Base-by-base conservation (phyloP, 768 basidiomycete genomes). In the Rhizopogon vulgaris region DNA sequence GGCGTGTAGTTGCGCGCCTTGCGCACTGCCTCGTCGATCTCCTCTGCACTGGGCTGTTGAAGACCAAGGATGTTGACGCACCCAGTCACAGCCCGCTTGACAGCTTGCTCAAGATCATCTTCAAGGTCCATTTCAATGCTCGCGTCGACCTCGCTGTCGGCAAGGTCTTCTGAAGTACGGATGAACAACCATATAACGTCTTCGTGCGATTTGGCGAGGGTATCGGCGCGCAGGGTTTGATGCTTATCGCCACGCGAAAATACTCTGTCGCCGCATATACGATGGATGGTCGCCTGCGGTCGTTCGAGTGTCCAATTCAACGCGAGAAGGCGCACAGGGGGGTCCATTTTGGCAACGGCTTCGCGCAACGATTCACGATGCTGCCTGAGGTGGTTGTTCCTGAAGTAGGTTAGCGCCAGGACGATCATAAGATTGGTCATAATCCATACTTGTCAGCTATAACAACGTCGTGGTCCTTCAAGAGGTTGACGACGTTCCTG, bases 301-400 rank as follows among this genome's bases (percentile, higher is more conserved):
- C 72, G 65, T 52, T 79, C 76, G 52, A 83, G 54, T 2, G 76
- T 63, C 90, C 90, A 99, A 64, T 91, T 74, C 24, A 97, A 78
- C 0, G 85, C 94, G 51, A 98, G 73, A 14, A 94, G 75, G 2
- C 86, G 85, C 11, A 87, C 82, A 10, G 82, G 82, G 4, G 82
- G 76, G 38, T 58, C 52, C 5, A 71, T 62, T 22, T 65, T 64
- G 7, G 69, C 58, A 40, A 76, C 72, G 7, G 81, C 78, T 1
- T 82, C 76, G 15, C 82, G 80, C 1, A 99, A 76, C 3, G 78
- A 77, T 28, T 72, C 54, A n/a, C 94, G 87, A 62, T 97, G 94
- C 67, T 86, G 82, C 14, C 62, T 70, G 2, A 88, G 75, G 62
- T 99, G 95, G 66, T 97, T 98, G 68, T 99, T 98, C 58, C 93